Evolutionary conservation across 805 yeast genomes (phyloP).

Genomic region (Lipomyces yamanashiensis): DNA sequence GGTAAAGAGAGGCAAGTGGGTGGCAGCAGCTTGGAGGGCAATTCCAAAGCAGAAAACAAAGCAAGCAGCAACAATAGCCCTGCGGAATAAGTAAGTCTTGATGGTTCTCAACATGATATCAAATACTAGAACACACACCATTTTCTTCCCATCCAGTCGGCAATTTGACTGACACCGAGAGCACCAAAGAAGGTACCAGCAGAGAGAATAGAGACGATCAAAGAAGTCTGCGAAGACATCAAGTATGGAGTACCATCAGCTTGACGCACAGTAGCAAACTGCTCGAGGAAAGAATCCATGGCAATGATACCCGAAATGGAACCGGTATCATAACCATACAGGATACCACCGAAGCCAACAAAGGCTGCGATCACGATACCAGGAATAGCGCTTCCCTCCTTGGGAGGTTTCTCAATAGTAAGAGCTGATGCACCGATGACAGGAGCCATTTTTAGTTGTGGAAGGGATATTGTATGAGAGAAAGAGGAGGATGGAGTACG

Average conservation of each 20-base stretch:
- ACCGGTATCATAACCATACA: constrained; percentile 91
- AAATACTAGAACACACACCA: neutral
- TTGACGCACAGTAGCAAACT: constrained; percentile 1
- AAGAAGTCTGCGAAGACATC: constrained; percentile 9
- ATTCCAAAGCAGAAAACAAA: constrained; percentile 73
- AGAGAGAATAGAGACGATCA: constrained; percentile 21
- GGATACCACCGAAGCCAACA: constrained; percentile 68
- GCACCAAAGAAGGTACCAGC: constrained; percentile 27
- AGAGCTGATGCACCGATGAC: neutral
- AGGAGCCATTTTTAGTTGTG: neutral
- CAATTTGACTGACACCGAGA: neutral
- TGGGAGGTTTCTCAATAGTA: neutral
- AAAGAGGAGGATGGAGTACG: neutral
- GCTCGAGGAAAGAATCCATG: constrained; percentile 50
- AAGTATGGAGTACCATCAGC: constrained; percentile 14
- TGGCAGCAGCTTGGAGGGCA: constrained; percentile 64
- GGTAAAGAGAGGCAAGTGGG: constrained; percentile 57
- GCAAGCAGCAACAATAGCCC: constrained; percentile 41
- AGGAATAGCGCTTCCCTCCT: neutral
- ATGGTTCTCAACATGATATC: neutral
- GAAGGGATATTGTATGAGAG: neutral
- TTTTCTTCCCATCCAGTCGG: constrained; percentile 6
- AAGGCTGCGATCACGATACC: neutral
- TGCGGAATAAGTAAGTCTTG: neutral
- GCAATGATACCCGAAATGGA: constrained; percentile 76